phyloP scores from a whole-genome alignment of 208 protist species.

The Leishmania tropica region DNA sequence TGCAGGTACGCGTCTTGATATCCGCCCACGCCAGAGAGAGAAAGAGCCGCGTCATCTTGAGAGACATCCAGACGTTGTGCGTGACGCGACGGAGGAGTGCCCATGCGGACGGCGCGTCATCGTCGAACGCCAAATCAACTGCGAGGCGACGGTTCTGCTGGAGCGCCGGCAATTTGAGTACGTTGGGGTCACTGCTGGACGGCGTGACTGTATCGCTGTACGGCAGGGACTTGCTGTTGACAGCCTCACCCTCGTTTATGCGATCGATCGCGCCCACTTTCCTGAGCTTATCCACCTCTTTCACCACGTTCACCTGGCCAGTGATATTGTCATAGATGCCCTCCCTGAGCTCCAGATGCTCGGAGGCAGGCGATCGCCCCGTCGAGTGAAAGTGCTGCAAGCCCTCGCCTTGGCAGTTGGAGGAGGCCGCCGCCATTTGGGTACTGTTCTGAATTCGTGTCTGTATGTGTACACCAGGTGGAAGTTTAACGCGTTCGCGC shows the following conservation, averaged over 20 bases:
- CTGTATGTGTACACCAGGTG: neutral
- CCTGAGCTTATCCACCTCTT: neutral
- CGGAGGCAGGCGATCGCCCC: neutral
- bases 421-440: neutral
- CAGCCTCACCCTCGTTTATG: neutral
- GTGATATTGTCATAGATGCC: neutral
- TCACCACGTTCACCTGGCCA: neutral
- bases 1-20: slow-evolving; percentile 45
- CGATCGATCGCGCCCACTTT: neutral
- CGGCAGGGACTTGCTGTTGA: neutral
- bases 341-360: neutral
- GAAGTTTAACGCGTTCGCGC: neutral
- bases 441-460: neutral
- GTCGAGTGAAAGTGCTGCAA: neutral
- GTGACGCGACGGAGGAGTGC: slow-evolving; percentile 8
- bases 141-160: slow-evolving; percentile 17
- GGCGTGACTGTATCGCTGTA: neutral
- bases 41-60: slow-evolving; percentile 43
- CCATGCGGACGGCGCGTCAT: slow-evolving; percentile 15
- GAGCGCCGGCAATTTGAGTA: neutral
- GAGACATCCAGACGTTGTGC: slow-evolving; percentile 27
- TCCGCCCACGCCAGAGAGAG: slow-evolving; percentile 43
- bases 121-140: slow-evolving; percentile 34
- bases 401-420: neutral
- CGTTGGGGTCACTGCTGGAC: neutral